phyloP scores from a whole-genome alignment of 1,284 basidiomycete species.

The Ustilago trichophora region DNA sequence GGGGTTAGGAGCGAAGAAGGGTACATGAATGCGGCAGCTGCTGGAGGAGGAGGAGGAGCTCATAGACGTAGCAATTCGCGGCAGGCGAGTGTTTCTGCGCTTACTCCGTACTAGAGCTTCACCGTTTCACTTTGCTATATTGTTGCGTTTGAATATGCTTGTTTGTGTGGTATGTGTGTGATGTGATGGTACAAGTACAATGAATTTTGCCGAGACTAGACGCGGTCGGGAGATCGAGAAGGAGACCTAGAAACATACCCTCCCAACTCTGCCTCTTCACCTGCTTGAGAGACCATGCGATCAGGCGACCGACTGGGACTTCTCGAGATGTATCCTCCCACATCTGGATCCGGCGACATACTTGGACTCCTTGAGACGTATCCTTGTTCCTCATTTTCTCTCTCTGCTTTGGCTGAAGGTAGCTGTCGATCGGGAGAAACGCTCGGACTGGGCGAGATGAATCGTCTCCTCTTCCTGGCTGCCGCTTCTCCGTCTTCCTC shows the following conservation, averaged over 20 bases:
- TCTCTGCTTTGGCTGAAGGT: conserved; percentile 9
- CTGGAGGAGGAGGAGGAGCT: neutral
- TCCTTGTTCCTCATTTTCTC: conserved; percentile 25
- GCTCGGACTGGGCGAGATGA: conserved; percentile 22
- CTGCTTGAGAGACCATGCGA: conserved; percentile 4
- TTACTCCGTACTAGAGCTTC: neutral
- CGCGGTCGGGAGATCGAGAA: conserved; percentile 52
- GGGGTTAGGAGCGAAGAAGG: neutral
- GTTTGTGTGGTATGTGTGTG: no score
- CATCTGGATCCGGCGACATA: conserved; percentile 4
- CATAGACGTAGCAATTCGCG: neutral
- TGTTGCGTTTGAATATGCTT: no score
- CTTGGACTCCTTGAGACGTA: conserved; percentile 3
- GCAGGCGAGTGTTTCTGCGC: neutral
- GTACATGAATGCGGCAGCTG: neutral
- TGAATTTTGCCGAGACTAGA: no score
- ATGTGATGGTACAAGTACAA: conserved; percentile 22
- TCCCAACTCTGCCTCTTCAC: neutral
- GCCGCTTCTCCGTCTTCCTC: conserved; percentile 59
- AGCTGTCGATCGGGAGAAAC: conserved; percentile 29
- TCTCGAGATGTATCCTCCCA: conserved; percentile 8
- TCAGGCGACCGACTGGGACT: conserved; percentile 15
- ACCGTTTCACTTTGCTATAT: no score
- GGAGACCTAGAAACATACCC: conserved; percentile 66
- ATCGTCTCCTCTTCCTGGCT: conserved; percentile 3